Percentiles rank a stretch among this genome's conserved stretches.
Evolutionary conservation across 306 rosid species (phyloP).

Genomic region (Arachis stenosperma): DNA sequence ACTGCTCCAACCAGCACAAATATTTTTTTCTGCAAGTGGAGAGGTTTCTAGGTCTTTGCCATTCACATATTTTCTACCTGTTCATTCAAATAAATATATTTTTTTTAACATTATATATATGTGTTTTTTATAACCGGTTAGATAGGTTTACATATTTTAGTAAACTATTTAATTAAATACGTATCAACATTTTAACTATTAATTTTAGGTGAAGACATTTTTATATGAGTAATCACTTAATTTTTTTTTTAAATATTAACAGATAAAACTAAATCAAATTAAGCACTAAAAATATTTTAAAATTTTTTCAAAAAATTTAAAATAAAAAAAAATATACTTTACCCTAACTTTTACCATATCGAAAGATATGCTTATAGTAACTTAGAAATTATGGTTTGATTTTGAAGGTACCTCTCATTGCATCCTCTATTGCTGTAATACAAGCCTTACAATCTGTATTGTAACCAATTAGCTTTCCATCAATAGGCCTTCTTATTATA

Average conservation of each 20-base stretch:
- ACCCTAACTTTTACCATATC: not conserved
- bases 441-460: constrained; percentile 35
- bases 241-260: no score
- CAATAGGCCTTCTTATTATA: constrained; percentile 31
- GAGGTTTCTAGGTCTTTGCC: constrained; percentile 6
- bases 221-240: no score
- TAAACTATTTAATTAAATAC: no score
- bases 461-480: constrained; percentile 38
- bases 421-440: constrained; percentile 36
- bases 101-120: no score
- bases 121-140: no score
- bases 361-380: not conserved
- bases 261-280: no score
- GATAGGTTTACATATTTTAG: no score
- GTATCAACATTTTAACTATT: no score
- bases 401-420: constrained; percentile 30
- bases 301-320: no score
- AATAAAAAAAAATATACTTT: not conserved
- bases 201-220: no score
- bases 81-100: not conserved
- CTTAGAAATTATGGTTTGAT: not conserved
- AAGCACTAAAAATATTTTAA: no score
- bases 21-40: constrained; percentile 36
- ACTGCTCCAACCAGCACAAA: constrained; percentile 32
- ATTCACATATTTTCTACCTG: not conserved